Percentiles rank a stretch among this genome's conserved stretches.
Evolutionary conservation across 2,329 filamentous ascomycete species (phyloP).

Genomic region (Leptographium flavum): DNA sequence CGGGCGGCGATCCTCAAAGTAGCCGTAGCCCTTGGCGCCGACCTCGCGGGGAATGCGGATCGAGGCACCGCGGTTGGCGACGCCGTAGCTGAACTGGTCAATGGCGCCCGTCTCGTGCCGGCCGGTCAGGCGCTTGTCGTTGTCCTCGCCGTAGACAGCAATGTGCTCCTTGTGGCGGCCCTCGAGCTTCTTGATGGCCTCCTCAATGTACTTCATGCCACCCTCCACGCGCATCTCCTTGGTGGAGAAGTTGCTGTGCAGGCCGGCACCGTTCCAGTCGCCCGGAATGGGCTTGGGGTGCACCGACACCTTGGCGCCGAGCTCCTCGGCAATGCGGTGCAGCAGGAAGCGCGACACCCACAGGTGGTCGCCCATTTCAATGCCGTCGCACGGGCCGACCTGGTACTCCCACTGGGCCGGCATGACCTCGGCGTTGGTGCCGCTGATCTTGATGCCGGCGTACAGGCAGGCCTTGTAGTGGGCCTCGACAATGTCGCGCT

Average conservation of each 20-base stretch:
- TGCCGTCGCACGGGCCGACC: conserved; percentile 13
- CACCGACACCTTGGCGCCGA: conserved; percentile 89
- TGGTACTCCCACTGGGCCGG: conserved; percentile 15
- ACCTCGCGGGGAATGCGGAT: conserved; percentile 62
- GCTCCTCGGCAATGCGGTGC: conserved; percentile 70
- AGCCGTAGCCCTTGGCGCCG: conserved; percentile 65
- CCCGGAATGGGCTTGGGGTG: conserved; percentile 91
- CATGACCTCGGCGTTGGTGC: conserved; percentile 99
- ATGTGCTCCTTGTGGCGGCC: conserved; percentile 71
- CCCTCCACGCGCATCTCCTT: conserved; percentile 78
- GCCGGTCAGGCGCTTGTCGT: conserved; percentile 86
- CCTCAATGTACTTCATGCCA: conserved; percentile 91
- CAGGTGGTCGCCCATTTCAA: conserved; percentile 72
- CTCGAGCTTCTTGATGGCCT: conserved; percentile 70
- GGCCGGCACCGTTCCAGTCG: conserved; percentile 71
- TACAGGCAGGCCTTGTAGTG: conserved; percentile 64
- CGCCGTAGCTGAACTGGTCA: conserved; percentile 84
- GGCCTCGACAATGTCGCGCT: conserved; percentile 93
- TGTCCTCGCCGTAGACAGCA: conserved; percentile 85
- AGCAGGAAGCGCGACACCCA: conserved; percentile 88
- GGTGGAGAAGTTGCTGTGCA: conserved; percentile 84
- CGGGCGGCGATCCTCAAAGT: conserved; percentile 40
- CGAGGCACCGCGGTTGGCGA: conserved; percentile 89
- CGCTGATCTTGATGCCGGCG: conserved; percentile 83
- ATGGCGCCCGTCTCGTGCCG: conserved; percentile 88